Conservation (phyloP, 1,284 basidiomycete genomes). For the Fomitopsis schrenkii region DNA sequence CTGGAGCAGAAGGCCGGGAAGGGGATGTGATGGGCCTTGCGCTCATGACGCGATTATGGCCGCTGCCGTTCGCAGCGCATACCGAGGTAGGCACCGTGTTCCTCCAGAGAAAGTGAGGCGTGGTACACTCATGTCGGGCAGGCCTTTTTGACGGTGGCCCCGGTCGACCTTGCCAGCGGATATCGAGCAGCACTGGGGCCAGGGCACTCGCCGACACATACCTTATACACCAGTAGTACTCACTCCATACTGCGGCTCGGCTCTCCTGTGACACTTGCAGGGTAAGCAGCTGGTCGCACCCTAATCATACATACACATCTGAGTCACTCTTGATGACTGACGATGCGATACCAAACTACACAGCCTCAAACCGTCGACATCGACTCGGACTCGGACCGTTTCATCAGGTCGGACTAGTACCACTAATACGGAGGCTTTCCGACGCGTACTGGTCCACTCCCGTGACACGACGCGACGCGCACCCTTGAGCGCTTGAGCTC, state of each 20-base stretch:
- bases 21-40: background rate
- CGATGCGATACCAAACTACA: no score
- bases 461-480: no score
- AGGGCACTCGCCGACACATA: background rate
- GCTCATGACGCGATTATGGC: background rate
- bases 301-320: background rate
- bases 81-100: background rate
- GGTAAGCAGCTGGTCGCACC: background rate
- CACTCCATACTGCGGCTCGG: background rate
- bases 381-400: no score
- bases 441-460: no score
- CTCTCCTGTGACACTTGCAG: background rate
- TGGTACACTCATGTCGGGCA: background rate
- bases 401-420: no score
- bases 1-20: constrained; percentile 20
- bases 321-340: no score
- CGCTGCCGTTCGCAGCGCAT: background rate
- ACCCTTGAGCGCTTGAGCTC: no score
- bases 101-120: background rate
- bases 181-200: background rate
- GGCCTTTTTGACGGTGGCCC: background rate
- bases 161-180: background rate
- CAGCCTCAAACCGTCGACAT: no score
- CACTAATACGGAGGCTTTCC: no score
- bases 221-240: background rate